Percentiles rank a stretch among this genome's conserved stretches.
phyloP scores from a whole-genome alignment of 495 filamentous ascomycete species.

The Penicillium cataractarum region DNA sequence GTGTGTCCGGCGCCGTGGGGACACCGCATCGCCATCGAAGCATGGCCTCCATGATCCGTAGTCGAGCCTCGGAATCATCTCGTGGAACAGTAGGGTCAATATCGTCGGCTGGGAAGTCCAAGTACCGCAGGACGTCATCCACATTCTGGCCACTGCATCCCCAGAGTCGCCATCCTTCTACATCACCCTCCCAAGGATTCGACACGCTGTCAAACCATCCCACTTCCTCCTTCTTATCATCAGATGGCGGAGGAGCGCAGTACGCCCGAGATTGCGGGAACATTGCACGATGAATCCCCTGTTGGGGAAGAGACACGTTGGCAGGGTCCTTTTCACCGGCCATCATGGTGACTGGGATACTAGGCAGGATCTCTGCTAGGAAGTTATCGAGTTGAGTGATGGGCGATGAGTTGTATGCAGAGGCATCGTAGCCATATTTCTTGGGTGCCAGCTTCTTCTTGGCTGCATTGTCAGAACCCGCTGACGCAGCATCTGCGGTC shows the following conservation, averaged over 20 bases:
- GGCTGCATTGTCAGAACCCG: conserved; percentile 29
- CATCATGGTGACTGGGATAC: conserved; percentile 78
- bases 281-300: conserved; percentile 81
- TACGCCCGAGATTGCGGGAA: conserved; percentile 75
- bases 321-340: conserved; percentile 78
- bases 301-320: conserved; percentile 78
- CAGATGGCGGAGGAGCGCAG: conserved; percentile 51
- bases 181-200: conserved; percentile 88
- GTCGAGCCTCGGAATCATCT: conserved; percentile 64
- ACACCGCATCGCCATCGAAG: conserved; percentile 87
- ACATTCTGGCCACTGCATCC: conserved; percentile 90
- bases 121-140: conserved; percentile 90
- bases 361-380: conserved; percentile 76
- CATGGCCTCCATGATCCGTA: conserved; percentile 90
- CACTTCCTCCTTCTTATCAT: conserved; percentile 48
- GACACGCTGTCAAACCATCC: conserved; percentile 89
- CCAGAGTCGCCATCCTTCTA: conserved; percentile 84
- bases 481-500: conserved; percentile 29
- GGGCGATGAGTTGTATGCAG: conserved; percentile 81
- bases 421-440: conserved; percentile 94
- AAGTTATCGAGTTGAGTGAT: conserved; percentile 83
- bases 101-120: conserved; percentile 50
- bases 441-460: conserved; percentile 59
- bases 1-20: conserved; percentile 94
- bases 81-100: conserved; percentile 22